Base-by-base conservation (phyloP, 2,329 filamentous ascomycete species). In the Pseudocercospora fijiensis region DNA sequence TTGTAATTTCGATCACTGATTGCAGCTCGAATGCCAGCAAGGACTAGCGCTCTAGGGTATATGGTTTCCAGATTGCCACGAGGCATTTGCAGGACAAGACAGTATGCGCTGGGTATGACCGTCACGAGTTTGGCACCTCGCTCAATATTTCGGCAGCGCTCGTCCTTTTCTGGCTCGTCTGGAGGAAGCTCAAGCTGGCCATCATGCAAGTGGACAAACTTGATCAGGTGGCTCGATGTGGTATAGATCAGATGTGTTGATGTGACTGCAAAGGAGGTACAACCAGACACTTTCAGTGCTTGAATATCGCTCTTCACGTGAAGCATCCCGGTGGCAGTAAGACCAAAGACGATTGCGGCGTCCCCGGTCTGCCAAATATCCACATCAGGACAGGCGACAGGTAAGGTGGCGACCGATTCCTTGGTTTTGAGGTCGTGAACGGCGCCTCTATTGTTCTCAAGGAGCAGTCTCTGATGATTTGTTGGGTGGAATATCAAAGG, bases 31-130 rank as follows among this genome's bases (percentile, higher is more conserved):
- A 99, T 96, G 26, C 92, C 93, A 1, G 92, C 92, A 56, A 99
- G 82, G 0, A 99, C 94, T 78, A 99, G 88, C 13, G 94, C 94
- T 64, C 95, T 86, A 16, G 95, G 95, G 73, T 89, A 98, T 57
- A 98, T 93, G 0, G 94, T 98, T 78, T 99, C 95, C 1, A 98
- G 80, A 70, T 99, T 99, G 20, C 95, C 95, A 72, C 95, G 85
- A 1, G 95, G 95, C 91, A 97, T 97, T 76, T 99, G 95, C 3
- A 99, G 81, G 0, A 96, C 86, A 8, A 99, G 82, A 59, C 88
- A 90, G 78, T 96, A 95, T 45, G 87, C 90, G 3, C 91, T 91
- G 1, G 95, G 94, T 77, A 96, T 93, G 27, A 92, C 92, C 0
- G 91, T 95, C 22, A 99, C 88, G 13, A 99, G 84, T 56, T 87